phyloP scores from a whole-genome alignment of 352 stramenopile species.

The Phytophthora melonis region DNA sequence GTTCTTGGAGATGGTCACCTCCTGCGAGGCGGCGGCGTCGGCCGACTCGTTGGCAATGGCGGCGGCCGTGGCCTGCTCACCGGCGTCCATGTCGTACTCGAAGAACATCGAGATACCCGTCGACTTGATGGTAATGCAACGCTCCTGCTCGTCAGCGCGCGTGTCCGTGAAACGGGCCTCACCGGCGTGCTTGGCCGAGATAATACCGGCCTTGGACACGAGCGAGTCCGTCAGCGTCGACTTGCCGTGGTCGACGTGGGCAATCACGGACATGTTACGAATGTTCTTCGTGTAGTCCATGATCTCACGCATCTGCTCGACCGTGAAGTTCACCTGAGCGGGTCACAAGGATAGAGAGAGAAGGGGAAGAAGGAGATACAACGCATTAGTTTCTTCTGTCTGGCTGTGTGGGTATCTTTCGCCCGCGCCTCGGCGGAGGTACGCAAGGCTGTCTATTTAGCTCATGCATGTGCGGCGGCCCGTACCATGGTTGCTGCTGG shows the following conservation, averaged over 20 bases:
- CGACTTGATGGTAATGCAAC: conserved; percentile 99
- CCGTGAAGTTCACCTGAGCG: conserved; percentile 98
- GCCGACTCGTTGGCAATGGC: conserved; percentile 66
- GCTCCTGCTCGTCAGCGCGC: conserved; percentile 99
- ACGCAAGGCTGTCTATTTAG: too few species aligned
- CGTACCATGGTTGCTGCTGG: conserved; percentile 65
- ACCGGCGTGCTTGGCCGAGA: conserved; percentile 98
- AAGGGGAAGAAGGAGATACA: not conserved
- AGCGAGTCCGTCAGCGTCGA: conserved; percentile 99
- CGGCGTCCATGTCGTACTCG: conserved; percentile 98
- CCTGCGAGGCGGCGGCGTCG: conserved; percentile 43
- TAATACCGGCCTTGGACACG: conserved; percentile 99
- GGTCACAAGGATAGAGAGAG: not conserved
- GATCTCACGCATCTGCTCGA: conserved; percentile 99
- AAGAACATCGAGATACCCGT: conserved; percentile 99
- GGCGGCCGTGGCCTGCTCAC: conserved; percentile 83
- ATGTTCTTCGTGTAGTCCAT: conserved; percentile 99
- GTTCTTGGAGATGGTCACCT: conserved; percentile 96
- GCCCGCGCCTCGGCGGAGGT: too few species aligned
- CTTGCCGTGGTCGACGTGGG: conserved; percentile 99
- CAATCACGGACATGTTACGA: conserved; percentile 99
- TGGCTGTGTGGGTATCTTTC: not conserved
- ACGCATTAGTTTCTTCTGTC: not conserved
- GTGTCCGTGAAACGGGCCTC: conserved; percentile 99
- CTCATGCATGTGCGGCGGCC: too few species aligned